These are phyloP conservation scores for Henningerozyma blattae DNA, from an alignment of 805 yeast species.

Conservation along the genomic window DNA sequence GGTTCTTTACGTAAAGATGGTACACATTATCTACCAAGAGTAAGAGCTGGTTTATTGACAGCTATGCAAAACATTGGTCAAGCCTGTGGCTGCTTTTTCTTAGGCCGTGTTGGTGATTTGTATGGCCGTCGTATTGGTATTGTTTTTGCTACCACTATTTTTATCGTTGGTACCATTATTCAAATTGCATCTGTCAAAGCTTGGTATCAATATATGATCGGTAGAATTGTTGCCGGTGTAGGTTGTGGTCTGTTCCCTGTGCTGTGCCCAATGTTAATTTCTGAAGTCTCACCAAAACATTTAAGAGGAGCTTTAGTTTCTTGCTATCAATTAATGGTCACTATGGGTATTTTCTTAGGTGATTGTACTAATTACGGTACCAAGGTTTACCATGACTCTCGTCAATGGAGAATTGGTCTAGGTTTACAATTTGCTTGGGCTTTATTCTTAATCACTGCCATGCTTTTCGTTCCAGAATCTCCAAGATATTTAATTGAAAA, in stretches of 20 bases:
- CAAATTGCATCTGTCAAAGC: slow-evolving; percentile 73
- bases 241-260: slow-evolving; percentile 94
- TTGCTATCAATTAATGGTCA: slow-evolving; percentile 56
- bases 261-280: slow-evolving; percentile 81
- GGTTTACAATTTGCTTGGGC: slow-evolving; percentile 42
- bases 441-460: slow-evolving; percentile 24
- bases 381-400: slow-evolving; percentile 46
- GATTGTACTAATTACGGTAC: slow-evolving; percentile 65
- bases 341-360: slow-evolving; percentile 64
- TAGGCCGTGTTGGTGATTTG: slow-evolving; percentile 73
- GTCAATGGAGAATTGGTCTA: slow-evolving; percentile 63
- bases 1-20: slow-evolving; percentile 34
- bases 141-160: slow-evolving; percentile 70
- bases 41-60: slow-evolving; percentile 39
- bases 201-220: slow-evolving; percentile 81
- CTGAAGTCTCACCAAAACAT: slow-evolving; percentile 85
- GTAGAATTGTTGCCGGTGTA: slow-evolving; percentile 87
- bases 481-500: slow-evolving; percentile 53
- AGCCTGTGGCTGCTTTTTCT: slow-evolving; percentile 59
- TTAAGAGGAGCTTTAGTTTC: slow-evolving; percentile 67
- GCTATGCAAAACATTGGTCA: slow-evolving; percentile 54
- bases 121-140: slow-evolving; percentile 79
- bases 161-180: slow-evolving; percentile 71
- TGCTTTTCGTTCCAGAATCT: slow-evolving; percentile 54
- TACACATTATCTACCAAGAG: slow-evolving; percentile 28